Evolutionary conservation across 768 basidiomycete genomes (phyloP), one percentile per base, ranked within the genome.

Genomic region (Russula foetens): DNA sequence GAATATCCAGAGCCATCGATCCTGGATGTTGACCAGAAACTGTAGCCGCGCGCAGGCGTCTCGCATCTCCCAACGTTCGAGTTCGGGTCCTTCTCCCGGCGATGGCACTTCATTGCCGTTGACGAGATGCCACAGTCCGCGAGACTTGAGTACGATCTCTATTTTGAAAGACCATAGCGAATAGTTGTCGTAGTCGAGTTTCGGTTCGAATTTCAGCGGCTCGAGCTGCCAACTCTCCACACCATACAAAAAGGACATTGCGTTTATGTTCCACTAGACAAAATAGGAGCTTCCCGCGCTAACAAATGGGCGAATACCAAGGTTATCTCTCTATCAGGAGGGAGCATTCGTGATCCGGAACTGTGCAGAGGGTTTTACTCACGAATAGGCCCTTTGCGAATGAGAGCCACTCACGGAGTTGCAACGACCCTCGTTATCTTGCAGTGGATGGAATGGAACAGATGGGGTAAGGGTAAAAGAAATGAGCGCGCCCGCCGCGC

Each of bases 151-250:
- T 46, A 48, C 28, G 7, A 47, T 9, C 35, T 56, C 14, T 23
- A 41, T 35, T 24, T 47, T 63, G 45, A 47, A 56, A 12, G 54
- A 47, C 63, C 63, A 63, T 12, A 53, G 17, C 15, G 60, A 41
- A 46, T 31, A 63, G 55, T 56, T 63, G 53, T 55, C 54, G 19
- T 63, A 52, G 6, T 62, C 60, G 45, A 63, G 63, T 24, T 63
- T 63, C 44, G 63, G 33, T 31, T 63, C 60, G 28, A 63, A 26
- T n/a, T 49, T 44, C 44, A 63, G 62, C 11, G 63, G 60, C 15
- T 62, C 60, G 21, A 56, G 55, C 23, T 61, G 60, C 60, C 60
- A 61, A 51, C 54, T 51, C 35, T 61, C 60, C 35, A 61, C 29
- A 33, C 26, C 6, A 2, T 29, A 31, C 6, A 26, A 1, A 24